Evolutionary conservation across 148 eudicot genomes (phyloP).

Genomic region (Silene conica): DNA sequence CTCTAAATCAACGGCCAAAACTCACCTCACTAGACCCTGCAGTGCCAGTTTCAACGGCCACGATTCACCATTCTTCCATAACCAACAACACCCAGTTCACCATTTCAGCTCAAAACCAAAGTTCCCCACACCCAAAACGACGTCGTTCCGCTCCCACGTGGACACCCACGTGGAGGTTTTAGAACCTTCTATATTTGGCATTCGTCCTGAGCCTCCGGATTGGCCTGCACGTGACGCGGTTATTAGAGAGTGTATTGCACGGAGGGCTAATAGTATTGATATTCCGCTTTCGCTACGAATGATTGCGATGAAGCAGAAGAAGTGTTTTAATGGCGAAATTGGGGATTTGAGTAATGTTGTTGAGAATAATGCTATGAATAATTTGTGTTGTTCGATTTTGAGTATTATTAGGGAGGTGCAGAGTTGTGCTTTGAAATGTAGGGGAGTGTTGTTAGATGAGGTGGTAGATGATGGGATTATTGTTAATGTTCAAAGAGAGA

Average conservation of each 20-base stretch:
- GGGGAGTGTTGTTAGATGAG: conserved; percentile 42
- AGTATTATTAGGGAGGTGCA: conserved; percentile 47
- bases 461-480: conserved; percentile 40
- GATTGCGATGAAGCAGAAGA: conserved; percentile 49
- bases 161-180: conserved; percentile 30
- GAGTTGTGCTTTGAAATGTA: conserved; percentile 39
- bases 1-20: conserved; percentile 20
- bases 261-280: conserved; percentile 50
- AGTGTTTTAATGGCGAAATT: conserved; percentile 16
- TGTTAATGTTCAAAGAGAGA: conserved; percentile 45
- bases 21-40: conserved; percentile 10
- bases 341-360: conserved; percentile 13
- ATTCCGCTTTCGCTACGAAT: conserved; percentile 62
- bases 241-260: conserved; percentile 39
- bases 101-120: conserved; percentile 16
- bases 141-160: conserved; percentile 27
- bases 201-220: conserved; percentile 48
- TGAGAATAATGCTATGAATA: conserved; percentile 16
- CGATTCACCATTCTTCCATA: conserved; percentile 12
- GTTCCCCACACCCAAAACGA: background rate
- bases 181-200: conserved; percentile 54
- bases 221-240: conserved; percentile 67
- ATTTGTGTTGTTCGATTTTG: conserved; percentile 31
- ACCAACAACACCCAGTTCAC: background rate
- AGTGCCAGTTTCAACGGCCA: conserved; percentile 30